Evolutionary conservation across 495 filamentous ascomycete species (phyloP).

Genomic region (Daldinia loculata): DNA sequence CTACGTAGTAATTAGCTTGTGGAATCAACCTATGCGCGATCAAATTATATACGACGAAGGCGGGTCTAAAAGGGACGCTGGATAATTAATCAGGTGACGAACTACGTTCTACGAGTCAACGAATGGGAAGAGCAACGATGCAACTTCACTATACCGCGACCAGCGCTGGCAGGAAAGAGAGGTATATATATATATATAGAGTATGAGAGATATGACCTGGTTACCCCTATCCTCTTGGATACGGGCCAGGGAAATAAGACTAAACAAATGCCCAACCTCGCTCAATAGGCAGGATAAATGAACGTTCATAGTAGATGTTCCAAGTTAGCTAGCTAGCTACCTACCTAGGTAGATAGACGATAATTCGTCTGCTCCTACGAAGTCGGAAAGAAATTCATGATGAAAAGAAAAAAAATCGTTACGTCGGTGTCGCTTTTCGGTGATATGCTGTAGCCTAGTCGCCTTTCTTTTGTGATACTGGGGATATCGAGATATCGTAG

Average conservation of each 20-base stretch:
- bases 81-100: not conserved
- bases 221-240: not conserved
- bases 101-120: not conserved
- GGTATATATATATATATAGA: not conserved
- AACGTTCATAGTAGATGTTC: not conserved
- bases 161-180: not conserved
- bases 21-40: not conserved
- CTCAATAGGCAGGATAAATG: not conserved
- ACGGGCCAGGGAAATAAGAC: not conserved
- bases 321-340: not conserved
- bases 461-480: too few species aligned
- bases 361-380: not conserved
- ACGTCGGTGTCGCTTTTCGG: not conserved
- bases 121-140: not conserved
- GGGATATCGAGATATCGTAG: too few species aligned
- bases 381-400: not conserved
- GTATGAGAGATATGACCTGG: not conserved
- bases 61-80: not conserved
- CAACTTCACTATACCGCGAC: not conserved
- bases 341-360: not conserved
- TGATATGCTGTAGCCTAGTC: not conserved
- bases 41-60: not conserved
- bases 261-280: not conserved
- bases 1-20: not conserved
- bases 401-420: not conserved